phyloP scores from a whole-genome alignment of 2,329 filamentous ascomycete species.

The Lasiodiplodia theobromae region DNA sequence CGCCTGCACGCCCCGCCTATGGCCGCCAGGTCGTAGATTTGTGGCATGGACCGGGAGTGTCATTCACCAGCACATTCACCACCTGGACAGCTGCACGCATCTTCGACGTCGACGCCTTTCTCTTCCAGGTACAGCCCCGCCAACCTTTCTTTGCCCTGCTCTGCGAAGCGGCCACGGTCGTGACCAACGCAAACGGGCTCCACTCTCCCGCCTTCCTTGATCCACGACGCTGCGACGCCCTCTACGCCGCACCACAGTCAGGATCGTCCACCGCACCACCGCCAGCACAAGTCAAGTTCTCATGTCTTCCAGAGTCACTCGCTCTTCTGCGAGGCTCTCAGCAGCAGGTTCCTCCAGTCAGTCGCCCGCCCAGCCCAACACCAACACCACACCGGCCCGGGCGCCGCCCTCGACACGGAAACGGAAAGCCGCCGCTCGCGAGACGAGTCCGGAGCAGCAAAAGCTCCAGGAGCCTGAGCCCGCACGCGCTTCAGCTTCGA shows the following conservation, averaged over 20 bases:
- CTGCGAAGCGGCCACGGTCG: constrained; percentile 24
- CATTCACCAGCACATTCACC: constrained; percentile 29
- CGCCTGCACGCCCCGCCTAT: constrained; percentile 48
- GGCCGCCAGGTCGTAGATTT: constrained; percentile 39
- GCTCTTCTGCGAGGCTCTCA: constrained; percentile 91
- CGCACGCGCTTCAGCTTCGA: constrained; percentile 44
- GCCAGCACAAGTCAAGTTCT: constrained; percentile 59
- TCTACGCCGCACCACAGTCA: constrained; percentile 39
- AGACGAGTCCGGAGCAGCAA: constrained; percentile 55
- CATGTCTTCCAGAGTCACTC: constrained; percentile 97
- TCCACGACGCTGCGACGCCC: constrained; percentile 41
- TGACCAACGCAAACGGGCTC: constrained; percentile 24
- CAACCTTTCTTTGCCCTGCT: constrained; percentile 26
- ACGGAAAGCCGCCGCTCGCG: constrained; percentile 71
- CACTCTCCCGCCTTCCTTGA: constrained; percentile 37
- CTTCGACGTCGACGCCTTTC: constrained; percentile 35
- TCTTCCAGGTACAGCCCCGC: constrained; percentile 38
- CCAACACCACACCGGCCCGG: constrained; percentile 51
- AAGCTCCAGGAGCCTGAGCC: constrained; percentile 55
- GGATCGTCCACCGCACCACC: constrained; percentile 40
- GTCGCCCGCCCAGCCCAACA: constrained; percentile 48
- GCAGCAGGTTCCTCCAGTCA: constrained; percentile 67
- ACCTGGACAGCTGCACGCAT: constrained; percentile 29
- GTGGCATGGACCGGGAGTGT: constrained; percentile 41
- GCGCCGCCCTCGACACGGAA: constrained; percentile 67